Conservation (phyloP, 805 yeast genomes). For the Saccharomycopsis sp. region DNA sequence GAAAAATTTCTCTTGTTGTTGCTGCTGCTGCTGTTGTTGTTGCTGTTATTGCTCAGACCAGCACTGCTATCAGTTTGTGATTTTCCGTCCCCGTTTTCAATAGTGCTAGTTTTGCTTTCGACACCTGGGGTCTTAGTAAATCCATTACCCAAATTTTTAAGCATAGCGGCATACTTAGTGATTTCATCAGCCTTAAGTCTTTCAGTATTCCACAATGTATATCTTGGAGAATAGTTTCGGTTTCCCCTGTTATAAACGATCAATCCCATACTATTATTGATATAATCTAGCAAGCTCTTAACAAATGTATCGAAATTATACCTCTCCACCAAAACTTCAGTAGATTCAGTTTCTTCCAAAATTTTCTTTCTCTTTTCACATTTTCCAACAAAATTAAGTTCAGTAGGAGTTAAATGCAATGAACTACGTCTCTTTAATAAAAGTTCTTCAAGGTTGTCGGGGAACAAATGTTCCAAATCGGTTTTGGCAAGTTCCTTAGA, state of each 20-base stretch:
- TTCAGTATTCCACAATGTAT: slow-evolving; percentile 14
- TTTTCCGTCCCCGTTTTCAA: too few relatives aligned
- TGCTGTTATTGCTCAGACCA: too few relatives aligned
- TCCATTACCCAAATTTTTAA: neutral
- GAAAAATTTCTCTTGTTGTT: neutral
- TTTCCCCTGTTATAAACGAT: slow-evolving; percentile 62
- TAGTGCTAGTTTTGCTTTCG: too few relatives aligned
- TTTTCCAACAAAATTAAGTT: slow-evolving; percentile 67
- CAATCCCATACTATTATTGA: slow-evolving; percentile 64
- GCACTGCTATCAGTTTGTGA: too few relatives aligned
- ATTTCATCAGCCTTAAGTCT: neutral
- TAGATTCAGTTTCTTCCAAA: slow-evolving; percentile 40
- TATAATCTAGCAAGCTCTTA: slow-evolving; percentile 71
- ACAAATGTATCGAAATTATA: slow-evolving; percentile 86
- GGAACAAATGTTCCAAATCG: slow-evolving; percentile 37
- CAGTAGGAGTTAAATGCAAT: slow-evolving; percentile 58
- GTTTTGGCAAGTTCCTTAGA: slow-evolving; percentile 62
- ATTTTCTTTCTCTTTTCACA: slow-evolving; percentile 66
- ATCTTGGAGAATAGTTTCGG: slow-evolving; percentile 20
- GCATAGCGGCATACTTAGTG: neutral
- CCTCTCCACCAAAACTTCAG: slow-evolving; percentile 52
- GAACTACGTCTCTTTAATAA: slow-evolving; percentile 27
- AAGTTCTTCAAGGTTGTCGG: slow-evolving; percentile 19
- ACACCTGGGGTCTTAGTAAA: neutral
- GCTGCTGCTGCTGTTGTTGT: too few relatives aligned